Base-by-base conservation (phyloP, 192 early-diverging fungal genomes). In the Diversispora epigaea region DNA sequence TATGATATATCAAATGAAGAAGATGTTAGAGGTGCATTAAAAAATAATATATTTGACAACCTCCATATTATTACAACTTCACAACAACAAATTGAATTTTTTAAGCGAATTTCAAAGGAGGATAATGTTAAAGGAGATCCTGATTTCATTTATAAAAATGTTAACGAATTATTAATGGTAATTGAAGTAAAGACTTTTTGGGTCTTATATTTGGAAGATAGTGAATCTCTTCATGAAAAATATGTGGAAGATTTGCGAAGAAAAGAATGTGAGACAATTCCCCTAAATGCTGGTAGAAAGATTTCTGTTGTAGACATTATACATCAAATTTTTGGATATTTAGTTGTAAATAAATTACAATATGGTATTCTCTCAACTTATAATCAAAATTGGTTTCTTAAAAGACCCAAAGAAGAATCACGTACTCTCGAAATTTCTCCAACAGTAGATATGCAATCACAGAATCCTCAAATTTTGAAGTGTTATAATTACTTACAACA, bases 11-110 rank as follows among this genome's bases (percentile, higher is more conserved):
- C 57, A 58, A 58, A 58, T 58, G n/a, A n/a, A n/a, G 17, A 58
- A 58, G 17, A 58, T 58, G 17, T 58, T 21, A 58, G 17, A 58
- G 17, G 17, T 25, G 17, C 7, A 21, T 17, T 58, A 58, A 58
- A 58, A 25, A 58, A 58, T 58, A 58, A 58, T 58, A 25, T 58
- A 58, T 58, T 58, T 58, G 57, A 58, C 22, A 58, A 58, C n/a
- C 57, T 58, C 17, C 17, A 58, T 58, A 58, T 58, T 58, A 58
- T 58, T 58, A 58, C 17, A 58, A 58, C 57, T 58, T 58, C 17
- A 17, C 17, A 58, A 58, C 17, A 58, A 58, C 57, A 17, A 58
- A 10, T 14, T 21, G 56, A 22, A 21, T 6, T 21, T 5, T 64
- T 64, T 45, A 64, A 64, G 39, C 0, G 62, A 45, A 64, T 64